Evolutionary conservation across 129 eudicot species (phyloP).

Genomic region (Scalesia atractyloides): DNA sequence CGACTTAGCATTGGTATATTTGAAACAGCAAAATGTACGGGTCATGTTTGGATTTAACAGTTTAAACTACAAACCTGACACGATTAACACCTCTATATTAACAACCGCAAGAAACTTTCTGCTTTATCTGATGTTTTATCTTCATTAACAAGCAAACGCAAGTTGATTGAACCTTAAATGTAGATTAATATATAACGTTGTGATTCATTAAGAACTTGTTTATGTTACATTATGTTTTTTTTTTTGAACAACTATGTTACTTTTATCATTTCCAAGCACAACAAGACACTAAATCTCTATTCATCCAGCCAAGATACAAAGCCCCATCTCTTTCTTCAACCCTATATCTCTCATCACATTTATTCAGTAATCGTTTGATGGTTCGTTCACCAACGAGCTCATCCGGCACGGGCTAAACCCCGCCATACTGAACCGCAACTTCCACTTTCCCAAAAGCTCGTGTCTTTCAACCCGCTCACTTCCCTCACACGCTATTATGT

Average conservation of each 20-base stretch:
- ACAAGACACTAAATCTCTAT: conserved; percentile 72
- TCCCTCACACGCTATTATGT: conserved; percentile 86
- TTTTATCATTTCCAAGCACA: conserved; percentile 70
- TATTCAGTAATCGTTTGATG: conserved; percentile 48
- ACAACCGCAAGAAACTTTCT: too few relatives aligned
- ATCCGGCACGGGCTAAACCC: conserved; percentile 75
- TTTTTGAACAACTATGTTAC: not conserved
- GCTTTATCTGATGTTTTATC: too few relatives aligned
- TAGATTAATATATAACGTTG: conserved; percentile 15
- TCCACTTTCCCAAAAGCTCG: conserved; percentile 85
- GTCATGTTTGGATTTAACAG: too few relatives aligned
- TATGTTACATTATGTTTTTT: conserved; percentile 22
- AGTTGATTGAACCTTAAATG: not conserved
- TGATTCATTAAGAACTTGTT: conserved; percentile 25
- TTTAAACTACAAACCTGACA: too few relatives aligned
- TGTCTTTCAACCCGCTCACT: conserved; percentile 76
- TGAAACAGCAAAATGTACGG: too few relatives aligned
- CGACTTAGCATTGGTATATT: too few relatives aligned
- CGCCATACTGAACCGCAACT: conserved; percentile 71
- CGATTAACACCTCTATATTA: too few relatives aligned
- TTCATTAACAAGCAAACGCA: not conserved
- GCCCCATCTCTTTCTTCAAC: conserved; percentile 81
- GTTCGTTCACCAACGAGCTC: conserved; percentile 73
- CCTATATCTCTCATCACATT: conserved; percentile 61
- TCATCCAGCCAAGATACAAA: conserved; percentile 83